Percentiles rank a stretch among this genome's conserved stretches.
phyloP scores from a whole-genome alignment of 83 land plant species.

The Larix sibirica region DNA sequence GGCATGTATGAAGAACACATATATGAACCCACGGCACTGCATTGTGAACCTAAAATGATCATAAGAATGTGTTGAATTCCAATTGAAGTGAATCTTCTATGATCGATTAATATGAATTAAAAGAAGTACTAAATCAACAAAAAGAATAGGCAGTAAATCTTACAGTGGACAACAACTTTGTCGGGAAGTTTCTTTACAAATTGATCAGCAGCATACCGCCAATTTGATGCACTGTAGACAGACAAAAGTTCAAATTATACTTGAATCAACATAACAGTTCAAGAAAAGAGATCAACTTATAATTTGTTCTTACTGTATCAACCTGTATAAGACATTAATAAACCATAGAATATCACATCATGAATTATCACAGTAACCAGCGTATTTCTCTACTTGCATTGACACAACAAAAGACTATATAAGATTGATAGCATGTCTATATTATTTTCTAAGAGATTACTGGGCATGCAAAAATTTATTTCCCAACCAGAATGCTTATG shows the following conservation, averaged over 20 bases:
- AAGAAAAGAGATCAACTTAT: neutral
- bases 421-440: neutral
- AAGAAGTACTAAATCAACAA: neutral
- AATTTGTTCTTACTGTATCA: neutral
- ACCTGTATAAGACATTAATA: neutral
- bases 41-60: neutral
- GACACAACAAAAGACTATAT: neutral
- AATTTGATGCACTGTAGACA: slow-evolving; percentile 48
- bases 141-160: slow-evolving; percentile 14
- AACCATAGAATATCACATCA: neutral
- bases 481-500: neutral
- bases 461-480: neutral
- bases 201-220: slow-evolving; percentile 70
- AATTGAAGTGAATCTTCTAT: neutral
- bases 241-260: neutral
- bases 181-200: slow-evolving; percentile 62
- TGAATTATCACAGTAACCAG: neutral
- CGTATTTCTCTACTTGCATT: neutral
- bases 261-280: neutral
- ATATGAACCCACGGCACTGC: neutral
- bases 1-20: neutral
- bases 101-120: neutral
- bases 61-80: neutral
- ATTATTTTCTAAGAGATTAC: neutral
- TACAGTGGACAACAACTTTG: slow-evolving; percentile 71